Percentiles rank a stretch among this genome's conserved stretches.
phyloP scores from a whole-genome alignment of 805 yeast species.

The Candida argentea region DNA sequence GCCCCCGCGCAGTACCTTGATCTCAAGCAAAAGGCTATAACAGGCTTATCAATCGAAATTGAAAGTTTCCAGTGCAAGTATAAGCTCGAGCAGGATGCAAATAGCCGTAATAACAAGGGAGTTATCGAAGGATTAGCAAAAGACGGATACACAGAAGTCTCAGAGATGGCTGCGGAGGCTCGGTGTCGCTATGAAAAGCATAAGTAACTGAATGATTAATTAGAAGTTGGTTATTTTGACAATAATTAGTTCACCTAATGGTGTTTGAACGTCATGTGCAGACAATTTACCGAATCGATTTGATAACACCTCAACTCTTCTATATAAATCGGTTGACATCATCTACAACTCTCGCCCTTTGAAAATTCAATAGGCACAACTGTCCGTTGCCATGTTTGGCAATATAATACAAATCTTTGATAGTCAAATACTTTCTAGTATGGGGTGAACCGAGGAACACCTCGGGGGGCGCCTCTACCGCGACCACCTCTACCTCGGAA shows the following conservation, averaged over 20 bases:
- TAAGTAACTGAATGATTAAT: too few relatives aligned
- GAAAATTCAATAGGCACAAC: neutral
- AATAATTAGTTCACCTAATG: too few relatives aligned
- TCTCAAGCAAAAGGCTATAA: slow-evolving; percentile 37
- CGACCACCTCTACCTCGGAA: slow-evolving; percentile 24
- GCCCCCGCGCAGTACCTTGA: slow-evolving; percentile 43
- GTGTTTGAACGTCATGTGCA: too few relatives aligned
- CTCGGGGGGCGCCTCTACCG: slow-evolving; percentile 11
- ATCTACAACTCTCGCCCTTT: too few relatives aligned
- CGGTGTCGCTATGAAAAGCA: slow-evolving; percentile 5
- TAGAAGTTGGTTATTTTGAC: too few relatives aligned
- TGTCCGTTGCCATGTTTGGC: neutral
- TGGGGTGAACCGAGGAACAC: slow-evolving; percentile 8
- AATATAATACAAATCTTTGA: slow-evolving; percentile 2
- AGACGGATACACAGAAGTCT: slow-evolving; percentile 22
- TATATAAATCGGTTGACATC: too few relatives aligned
- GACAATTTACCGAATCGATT: too few relatives aligned
- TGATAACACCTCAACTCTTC: too few relatives aligned
- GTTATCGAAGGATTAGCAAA: slow-evolving; percentile 36
- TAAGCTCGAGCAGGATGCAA: slow-evolving; percentile 47
- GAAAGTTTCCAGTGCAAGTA: slow-evolving; percentile 38
- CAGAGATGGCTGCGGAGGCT: slow-evolving; percentile 12
- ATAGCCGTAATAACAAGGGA: slow-evolving; percentile 38
- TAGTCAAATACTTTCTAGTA: too few relatives aligned
- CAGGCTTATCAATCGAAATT: slow-evolving; percentile 47